Evolutionary conservation across 495 filamentous ascomycete genomes (phyloP).

Genomic region (Xylaria scruposa): DNA sequence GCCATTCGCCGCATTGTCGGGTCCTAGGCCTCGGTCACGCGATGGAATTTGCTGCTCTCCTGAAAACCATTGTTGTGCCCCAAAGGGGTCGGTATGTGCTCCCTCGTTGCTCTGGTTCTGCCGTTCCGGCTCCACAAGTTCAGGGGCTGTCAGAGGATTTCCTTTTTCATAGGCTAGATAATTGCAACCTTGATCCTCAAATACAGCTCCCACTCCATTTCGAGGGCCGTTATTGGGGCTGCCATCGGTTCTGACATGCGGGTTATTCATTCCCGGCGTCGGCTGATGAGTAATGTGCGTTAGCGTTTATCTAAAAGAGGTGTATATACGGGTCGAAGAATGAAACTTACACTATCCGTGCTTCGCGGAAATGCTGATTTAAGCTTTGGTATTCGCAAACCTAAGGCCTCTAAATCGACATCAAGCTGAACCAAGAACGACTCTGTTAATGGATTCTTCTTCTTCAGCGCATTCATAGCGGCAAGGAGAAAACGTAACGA

Average conservation of each 20-base stretch:
- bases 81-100: constrained; percentile 23
- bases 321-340: background rate
- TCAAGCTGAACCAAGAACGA: constrained; percentile 95
- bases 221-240: constrained; percentile 7
- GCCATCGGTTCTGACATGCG: background rate
- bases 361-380: constrained; percentile 57
- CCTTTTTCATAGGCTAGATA: constrained; percentile 30
- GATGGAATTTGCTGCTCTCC: constrained; percentile 45
- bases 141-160: constrained; percentile 13
- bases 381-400: constrained; percentile 59
- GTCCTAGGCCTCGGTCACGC: constrained; percentile 38
- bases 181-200: constrained; percentile 27
- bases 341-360: constrained; percentile 54
- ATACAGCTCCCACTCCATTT: constrained; percentile 4
- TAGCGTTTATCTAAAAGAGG: constrained; percentile 13
- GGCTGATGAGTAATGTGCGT: constrained; percentile 1
- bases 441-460: constrained; percentile 88
- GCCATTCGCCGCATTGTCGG: constrained; percentile 36
- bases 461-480: constrained; percentile 87
- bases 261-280: background rate
- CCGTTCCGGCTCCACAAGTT: constrained; percentile 24
- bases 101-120: constrained; percentile 27
- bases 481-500: constrained; percentile 88
- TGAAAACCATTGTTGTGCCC: constrained; percentile 40
- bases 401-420: constrained; percentile 80